Evolutionary conservation across 2,329 filamentous ascomycete species (phyloP).

Genomic region (Coniochaeta pulveracea): DNA sequence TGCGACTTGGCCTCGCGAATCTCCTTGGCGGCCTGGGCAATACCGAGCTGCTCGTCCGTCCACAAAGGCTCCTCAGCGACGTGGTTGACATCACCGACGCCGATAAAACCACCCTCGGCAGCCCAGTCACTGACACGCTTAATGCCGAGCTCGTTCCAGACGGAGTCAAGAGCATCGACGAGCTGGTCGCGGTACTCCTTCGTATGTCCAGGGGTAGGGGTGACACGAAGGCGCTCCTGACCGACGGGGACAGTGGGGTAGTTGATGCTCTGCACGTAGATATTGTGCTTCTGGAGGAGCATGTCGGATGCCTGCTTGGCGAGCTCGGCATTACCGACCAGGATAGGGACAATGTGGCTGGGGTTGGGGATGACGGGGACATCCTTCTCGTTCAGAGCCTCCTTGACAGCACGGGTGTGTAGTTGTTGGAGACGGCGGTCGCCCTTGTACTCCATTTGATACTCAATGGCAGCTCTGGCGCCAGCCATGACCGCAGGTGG

Average conservation of each 20-base stretch:
- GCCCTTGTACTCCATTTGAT: conserved; percentile 74
- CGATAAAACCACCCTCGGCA: conserved; percentile 82
- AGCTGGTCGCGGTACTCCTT: conserved; percentile 79
- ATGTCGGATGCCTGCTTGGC: conserved; percentile 89
- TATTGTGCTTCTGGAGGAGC: conserved; percentile 78
- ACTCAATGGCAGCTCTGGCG: conserved; percentile 82
- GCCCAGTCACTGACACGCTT: conserved; percentile 93
- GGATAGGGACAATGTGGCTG: conserved; percentile 86
- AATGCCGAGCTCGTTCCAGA: conserved; percentile 81
- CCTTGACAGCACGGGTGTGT: conserved; percentile 90
- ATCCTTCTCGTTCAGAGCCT: conserved; percentile 63
- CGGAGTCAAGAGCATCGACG: conserved; percentile 69
- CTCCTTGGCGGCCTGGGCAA: conserved; percentile 54
- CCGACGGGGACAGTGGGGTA: conserved; percentile 96
- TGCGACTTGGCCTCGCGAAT: conserved; percentile 35
- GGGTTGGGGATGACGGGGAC: conserved; percentile 98
- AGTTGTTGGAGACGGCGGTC: conserved; percentile 90
- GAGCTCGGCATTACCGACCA: conserved; percentile 88
- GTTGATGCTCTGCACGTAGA: conserved; percentile 98
- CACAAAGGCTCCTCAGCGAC: conserved; percentile 64
- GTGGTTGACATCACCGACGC: conserved; percentile 65
- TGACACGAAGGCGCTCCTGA: conserved; percentile 94
- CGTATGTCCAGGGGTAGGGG: conserved; percentile 85
- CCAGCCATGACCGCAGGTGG: conserved; percentile 96
- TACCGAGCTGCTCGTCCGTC: conserved; percentile 79